Base-by-base conservation (phyloP, 495 filamentous ascomycete species). In the Xylaria telfairii region DNA sequence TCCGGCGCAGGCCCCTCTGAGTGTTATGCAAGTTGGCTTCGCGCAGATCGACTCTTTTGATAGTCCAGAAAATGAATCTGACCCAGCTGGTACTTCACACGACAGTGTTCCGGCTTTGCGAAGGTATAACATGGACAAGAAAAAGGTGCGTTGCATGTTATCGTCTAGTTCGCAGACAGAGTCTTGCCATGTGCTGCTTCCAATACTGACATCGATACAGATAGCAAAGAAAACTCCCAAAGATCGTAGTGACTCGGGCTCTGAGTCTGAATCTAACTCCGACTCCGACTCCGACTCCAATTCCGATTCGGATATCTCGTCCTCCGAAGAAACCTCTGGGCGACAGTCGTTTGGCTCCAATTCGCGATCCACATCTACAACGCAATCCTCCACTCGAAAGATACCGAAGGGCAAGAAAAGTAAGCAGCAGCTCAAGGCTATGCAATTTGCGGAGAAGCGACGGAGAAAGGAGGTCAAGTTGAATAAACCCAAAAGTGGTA, bases 401-500 rank as follows among this genome's bases (percentile, higher is more conserved):
- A 37, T 41, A 21, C 53, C 61, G 12, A 67, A 60, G 47, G 62
- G 62, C 24, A 80, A 77, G 69, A 73, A 74, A 72, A 79, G 74
- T 30, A 79, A 80, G 47, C 83, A 85, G 68, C 77, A 79, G 44
- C 74, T 65, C 42, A 83, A 83, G 72, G 77, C 81, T 13, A 77
- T 79, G 60, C 69, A 83, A 70, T 76, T 88, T 39, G 86, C 86
- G 17, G 83, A 84, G 39, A 81, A 84, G 70, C 79, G 87, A 5
- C 83, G 85, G 75, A 87, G 84, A 72, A 87, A 89, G 75, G 87
- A 90, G 59, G 77, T 90, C 53, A 89, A 88, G 60, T 75, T 91
- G 66, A 88, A 89, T 68, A 77, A 77, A 21, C 75, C 87, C 57
- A 86, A 77, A 30, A 79, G 79, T 49, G 72, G 75, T 62, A 62